Conservation (phyloP, 345 rosid species). For the Brassica rapa region DNA sequence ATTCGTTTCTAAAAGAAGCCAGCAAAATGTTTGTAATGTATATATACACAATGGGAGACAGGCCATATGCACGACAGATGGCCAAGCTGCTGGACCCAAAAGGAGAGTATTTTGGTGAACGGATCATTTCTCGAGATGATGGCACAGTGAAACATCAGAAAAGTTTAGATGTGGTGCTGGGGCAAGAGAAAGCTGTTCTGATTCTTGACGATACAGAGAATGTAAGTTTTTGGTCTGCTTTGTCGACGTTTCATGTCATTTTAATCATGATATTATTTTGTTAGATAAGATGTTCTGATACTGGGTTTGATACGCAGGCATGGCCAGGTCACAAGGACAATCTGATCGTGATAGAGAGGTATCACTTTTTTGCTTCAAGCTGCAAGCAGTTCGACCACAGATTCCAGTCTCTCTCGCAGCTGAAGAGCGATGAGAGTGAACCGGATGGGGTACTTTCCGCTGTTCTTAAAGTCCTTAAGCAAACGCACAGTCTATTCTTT, state of each 20-base stretch:
- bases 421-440: conserved; percentile 75
- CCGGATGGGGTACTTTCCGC: conserved; percentile 77
- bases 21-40: conserved; percentile 88
- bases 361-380: conserved; percentile 88
- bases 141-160: conserved; percentile 86
- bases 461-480: conserved; percentile 59
- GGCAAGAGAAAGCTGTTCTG: conserved; percentile 81
- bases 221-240: conserved; percentile 44
- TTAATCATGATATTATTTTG: background rate
- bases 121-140: conserved; percentile 89
- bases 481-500: conserved; percentile 60
- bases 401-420: conserved; percentile 70
- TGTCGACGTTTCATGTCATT: background rate
- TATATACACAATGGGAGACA: conserved; percentile 91
- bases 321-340: conserved; percentile 86
- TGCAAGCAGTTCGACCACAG: conserved; percentile 77
- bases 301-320: conserved; percentile 50
- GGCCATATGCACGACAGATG: conserved; percentile 82
- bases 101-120: conserved; percentile 61
- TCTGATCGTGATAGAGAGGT: conserved; percentile 86
- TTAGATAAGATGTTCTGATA: background rate
- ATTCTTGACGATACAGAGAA: conserved; percentile 92
- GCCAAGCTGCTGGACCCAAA: conserved; percentile 84
- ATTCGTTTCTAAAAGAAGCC: conserved; percentile 75
- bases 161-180: conserved; percentile 84